Conservation (phyloP, 306 rosid species). For the Gynostemma pentaphyllum region DNA sequence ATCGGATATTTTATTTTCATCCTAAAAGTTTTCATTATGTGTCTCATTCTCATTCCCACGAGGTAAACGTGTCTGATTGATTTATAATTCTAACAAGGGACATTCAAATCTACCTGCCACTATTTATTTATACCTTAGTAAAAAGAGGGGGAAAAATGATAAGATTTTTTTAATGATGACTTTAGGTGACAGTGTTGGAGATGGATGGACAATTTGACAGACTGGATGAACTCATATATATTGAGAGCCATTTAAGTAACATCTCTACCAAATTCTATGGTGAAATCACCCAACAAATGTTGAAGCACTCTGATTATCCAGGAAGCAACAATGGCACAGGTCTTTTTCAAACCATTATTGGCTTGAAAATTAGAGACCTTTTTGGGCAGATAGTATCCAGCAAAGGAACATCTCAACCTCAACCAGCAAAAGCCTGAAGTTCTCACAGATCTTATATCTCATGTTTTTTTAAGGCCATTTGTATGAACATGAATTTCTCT, state of each 20-base stretch:
- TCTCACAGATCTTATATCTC: not conserved
- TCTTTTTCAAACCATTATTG: conserved; percentile 93
- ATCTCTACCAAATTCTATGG: conserved; percentile 86
- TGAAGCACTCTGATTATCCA: conserved; percentile 88
- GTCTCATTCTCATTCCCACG: too few species aligned
- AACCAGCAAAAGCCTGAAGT: conserved; percentile 43
- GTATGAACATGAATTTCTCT: not conserved
- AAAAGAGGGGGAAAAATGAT: too few species aligned
- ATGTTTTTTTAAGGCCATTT: not conserved
- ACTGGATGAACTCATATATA: conserved; percentile 86
- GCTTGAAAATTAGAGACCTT: conserved; percentile 79
- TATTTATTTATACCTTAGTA: too few species aligned
- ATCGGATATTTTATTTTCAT: too few species aligned
- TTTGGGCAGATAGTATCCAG: conserved; percentile 56
- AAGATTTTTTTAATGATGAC: not conserved
- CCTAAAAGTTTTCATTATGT: too few species aligned
- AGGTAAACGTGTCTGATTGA: too few species aligned
- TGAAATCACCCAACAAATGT: conserved; percentile 90
- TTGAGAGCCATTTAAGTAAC: conserved; percentile 92
- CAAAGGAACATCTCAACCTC: conserved; percentile 39
- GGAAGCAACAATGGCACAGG: conserved; percentile 97
- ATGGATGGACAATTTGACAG: conserved; percentile 99
- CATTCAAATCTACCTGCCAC: too few species aligned
- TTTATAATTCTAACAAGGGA: too few species aligned
- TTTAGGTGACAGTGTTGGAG: conserved; percentile 75